phyloP scores from a whole-genome alignment of 2,329 filamentous ascomycete genomes.

The Stemphylium vesicarium region DNA sequence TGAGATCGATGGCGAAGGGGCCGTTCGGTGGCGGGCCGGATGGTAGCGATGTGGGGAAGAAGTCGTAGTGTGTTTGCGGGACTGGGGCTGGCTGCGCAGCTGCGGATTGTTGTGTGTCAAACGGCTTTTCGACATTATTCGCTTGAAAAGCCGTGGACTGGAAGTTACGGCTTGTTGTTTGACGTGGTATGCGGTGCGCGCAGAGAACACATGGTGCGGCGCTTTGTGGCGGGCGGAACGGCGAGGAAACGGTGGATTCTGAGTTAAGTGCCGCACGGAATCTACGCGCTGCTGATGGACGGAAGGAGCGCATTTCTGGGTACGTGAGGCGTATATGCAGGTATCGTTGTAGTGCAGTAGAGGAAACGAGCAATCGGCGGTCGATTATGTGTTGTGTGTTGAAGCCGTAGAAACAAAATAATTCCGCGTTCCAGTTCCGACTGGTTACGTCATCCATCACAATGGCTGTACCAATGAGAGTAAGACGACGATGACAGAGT shows the following conservation, averaged over 20 bases:
- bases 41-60: slow-evolving; percentile 84
- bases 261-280: slow-evolving; percentile 33
- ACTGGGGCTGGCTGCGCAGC: slow-evolving; percentile 2
- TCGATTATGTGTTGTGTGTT: neutral
- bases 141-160: slow-evolving; percentile 30
- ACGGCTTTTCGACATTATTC: slow-evolving; percentile 22
- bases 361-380: neutral
- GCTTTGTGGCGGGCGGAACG: slow-evolving; percentile 24
- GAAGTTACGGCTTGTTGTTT: slow-evolving; percentile 21
- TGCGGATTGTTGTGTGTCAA: slow-evolving; percentile 16
- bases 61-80: slow-evolving; percentile 73
- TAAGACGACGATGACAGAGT: too few relatives aligned
- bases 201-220: slow-evolving; percentile 35
- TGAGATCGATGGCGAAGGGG: slow-evolving; percentile 75
- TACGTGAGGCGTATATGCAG: neutral
- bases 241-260: slow-evolving; percentile 17
- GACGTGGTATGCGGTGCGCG: slow-evolving; percentile 20
- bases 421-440: slow-evolving; percentile 8
- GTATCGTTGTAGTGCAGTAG: neutral
- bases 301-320: slow-evolving; percentile 29
- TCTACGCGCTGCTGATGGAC: slow-evolving; percentile 27
- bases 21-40: slow-evolving; percentile 77
- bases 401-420: slow-evolving; percentile 16
- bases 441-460: slow-evolving; percentile 26
- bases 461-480: neutral